Conservation (phyloP, 2,329 filamentous ascomycete species). For the Aspergillus neoniger region DNA sequence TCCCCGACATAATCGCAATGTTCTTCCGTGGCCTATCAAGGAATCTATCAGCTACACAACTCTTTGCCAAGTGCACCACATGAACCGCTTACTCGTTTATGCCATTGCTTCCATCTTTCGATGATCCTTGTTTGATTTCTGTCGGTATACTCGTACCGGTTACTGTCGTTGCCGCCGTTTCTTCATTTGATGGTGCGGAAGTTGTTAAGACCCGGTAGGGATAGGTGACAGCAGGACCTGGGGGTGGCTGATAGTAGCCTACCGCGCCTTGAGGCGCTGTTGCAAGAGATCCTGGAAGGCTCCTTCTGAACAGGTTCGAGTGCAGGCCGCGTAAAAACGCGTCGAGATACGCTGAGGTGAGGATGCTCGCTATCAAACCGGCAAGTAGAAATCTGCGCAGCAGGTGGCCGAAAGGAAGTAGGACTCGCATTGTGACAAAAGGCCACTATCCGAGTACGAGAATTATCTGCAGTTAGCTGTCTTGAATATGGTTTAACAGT, state of each 20-base stretch:
- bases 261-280: slow-evolving; percentile 24
- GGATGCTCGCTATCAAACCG: slow-evolving; percentile 13
- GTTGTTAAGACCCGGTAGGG: not conserved
- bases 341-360: slow-evolving; percentile 16
- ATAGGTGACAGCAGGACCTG: slow-evolving; percentile 15
- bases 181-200: not conserved
- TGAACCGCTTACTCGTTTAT: not conserved
- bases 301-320: slow-evolving; percentile 14
- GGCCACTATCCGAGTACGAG: not conserved
- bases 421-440: slow-evolving; percentile 14
- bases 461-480: not conserved
- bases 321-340: slow-evolving; percentile 5
- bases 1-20: slow-evolving; percentile 11
- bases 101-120: not conserved
- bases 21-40: slow-evolving; percentile 4
- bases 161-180: not conserved
- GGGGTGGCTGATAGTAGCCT: slow-evolving; percentile 23
- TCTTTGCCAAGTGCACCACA: not conserved
- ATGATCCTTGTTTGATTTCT: not conserved
- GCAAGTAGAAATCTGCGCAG: slow-evolving; percentile 12
- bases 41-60: not conserved
- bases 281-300: slow-evolving; percentile 24
- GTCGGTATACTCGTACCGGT: slow-evolving; percentile 1
- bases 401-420: not conserved
- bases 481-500: not conserved